Evolutionary conservation across 768 basidiomycete species (phyloP), one percentile per base, ranked within the genome.

Genomic region (Leccinellum luteum): DNA sequence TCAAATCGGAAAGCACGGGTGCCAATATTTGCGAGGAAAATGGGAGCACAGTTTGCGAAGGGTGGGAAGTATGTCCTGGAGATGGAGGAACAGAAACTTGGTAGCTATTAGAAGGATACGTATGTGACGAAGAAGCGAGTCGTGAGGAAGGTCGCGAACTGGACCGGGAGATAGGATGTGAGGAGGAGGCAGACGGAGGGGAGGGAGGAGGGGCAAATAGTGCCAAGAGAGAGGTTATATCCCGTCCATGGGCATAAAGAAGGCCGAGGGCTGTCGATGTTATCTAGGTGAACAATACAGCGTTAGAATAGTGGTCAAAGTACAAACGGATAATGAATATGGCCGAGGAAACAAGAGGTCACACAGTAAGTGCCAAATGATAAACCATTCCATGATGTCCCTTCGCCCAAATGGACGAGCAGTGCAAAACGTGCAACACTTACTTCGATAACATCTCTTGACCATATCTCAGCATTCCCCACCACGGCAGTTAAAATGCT

Each of bases 391-490:
- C 44, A 4, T 19, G 44, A 28, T 45, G 31, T 31, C 30, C 45
- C 50, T 45, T 28, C 44, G 1, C 44, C 50, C 54, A 6, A 53
- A 57, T 15, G 27, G 35, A 62, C 23, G 48, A 43, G 45, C n/a
- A 50, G 58, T 32, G 30, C 48, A 54, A 53, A n/a, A 32, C 9
- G 64, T 3, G n/a, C 35, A 32, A 35, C n/a, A 52, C 68, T 32
- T 54, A 71, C 69, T 64, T 67, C 66, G 19, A 71, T 56, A 17
- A 76, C 83, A 60, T 69, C 92, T 85, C 82, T 85, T 35, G 87
- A 77, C 79, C 88, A 88, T 2, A 81, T 65, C 30, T 89, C 83
- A 32, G 54, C 32, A 10, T 34, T 59, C 45, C 19, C 64, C 30
- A 70, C 45, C 31, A 66, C 62, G 17, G 60, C 57, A 48, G 12